Base-by-base conservation (phyloP, 345 rosid genomes). In the Theobroma cacao region DNA sequence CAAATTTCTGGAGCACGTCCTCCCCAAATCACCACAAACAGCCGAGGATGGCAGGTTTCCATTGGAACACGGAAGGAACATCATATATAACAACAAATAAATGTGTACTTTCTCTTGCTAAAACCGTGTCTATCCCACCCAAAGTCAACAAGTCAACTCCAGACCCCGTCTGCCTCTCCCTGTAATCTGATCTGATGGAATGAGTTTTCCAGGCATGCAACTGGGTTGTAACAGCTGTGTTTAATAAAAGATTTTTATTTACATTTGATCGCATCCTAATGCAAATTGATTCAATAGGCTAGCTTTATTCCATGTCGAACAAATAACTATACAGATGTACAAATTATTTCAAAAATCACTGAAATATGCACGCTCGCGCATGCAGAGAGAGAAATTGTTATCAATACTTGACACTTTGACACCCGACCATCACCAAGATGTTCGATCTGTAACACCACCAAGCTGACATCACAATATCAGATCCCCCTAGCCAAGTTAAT, bases 301-400 rank as follows among this genome's bases (percentile, higher is more conserved):
- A 9, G 13, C 68, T 3, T 63, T 53, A 33, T 53, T 72, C 75
- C 75, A 33, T 33, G 62, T 72, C 63, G 20, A 53, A 72, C 47
- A 72, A 34, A 33, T 50, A 53, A 53, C 75, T 34, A 34, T 72
- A n/a, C 48, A 72, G 63, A 72, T 31, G 14, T 72, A 50, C 61
- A 72, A 50, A 70, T 47, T 48, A 48, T 50, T 30, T 50, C 0
- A 20, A 70, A 70, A 70, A 26, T 17, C 11, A 47, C 26, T 28
- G 14, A 47, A 36, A 26, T 28, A 26, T 24, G 56, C 20, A 47
- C 30, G 11, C 53, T 2, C 12, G 53, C 5, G 1, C 24, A 69
- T 69, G 56, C 15, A 8, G 11, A 58, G 11, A 58, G 33, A 58
- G 12, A 58, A 58, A 9, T 24, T 3, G 28, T 1, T 59, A 59